These are phyloP conservation scores for Spathaspora boniae DNA, from an alignment of 805 yeast genomes.

Conservation along the genomic window DNA sequence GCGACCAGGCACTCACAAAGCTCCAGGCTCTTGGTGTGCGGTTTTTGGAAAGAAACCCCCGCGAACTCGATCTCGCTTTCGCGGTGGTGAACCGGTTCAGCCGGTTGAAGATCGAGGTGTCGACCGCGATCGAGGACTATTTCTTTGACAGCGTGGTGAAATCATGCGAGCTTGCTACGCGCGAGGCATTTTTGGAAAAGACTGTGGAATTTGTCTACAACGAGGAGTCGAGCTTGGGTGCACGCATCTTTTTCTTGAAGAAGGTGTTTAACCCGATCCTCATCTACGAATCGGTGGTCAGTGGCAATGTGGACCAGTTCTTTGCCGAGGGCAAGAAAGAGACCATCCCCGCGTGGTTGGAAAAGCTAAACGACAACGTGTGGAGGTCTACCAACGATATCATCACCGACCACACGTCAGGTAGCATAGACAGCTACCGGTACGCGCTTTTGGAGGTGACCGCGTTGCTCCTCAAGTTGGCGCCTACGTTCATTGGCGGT, in stretches of 20 bases:
- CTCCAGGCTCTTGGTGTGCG: conserved; percentile 45
- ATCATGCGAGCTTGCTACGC: conserved; percentile 42
- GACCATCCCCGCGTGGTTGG: conserved; percentile 58
- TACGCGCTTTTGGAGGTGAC: conserved; percentile 80
- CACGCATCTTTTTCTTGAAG: conserved; percentile 56
- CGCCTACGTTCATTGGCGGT: conserved; percentile 56
- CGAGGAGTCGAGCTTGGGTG: conserved; percentile 41
- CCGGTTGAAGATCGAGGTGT: conserved; percentile 43
- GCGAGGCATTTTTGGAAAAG: conserved; percentile 49
- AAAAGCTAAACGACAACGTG: conserved; percentile 54
- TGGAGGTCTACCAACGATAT: conserved; percentile 68
- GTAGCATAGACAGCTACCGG: conserved; percentile 69
- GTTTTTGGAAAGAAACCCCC: conserved; percentile 22
- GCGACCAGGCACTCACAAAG: conserved; percentile 64
- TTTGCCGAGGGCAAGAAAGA: conserved; percentile 26
- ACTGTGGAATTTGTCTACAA: conserved; percentile 49
- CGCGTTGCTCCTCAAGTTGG: conserved; percentile 66
- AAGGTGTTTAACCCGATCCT: conserved; percentile 64
- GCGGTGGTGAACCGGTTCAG: conserved; percentile 34
- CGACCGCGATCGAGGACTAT: conserved; percentile 50
- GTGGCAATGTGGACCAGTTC: conserved; percentile 46
- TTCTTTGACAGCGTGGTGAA: conserved; percentile 55
- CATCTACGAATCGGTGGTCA: conserved; percentile 53
- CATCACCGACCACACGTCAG: conserved; percentile 53
- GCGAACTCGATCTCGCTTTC: conserved; percentile 27